Conservation (phyloP, 768 basidiomycete genomes). For the Chiua virens region DNA sequence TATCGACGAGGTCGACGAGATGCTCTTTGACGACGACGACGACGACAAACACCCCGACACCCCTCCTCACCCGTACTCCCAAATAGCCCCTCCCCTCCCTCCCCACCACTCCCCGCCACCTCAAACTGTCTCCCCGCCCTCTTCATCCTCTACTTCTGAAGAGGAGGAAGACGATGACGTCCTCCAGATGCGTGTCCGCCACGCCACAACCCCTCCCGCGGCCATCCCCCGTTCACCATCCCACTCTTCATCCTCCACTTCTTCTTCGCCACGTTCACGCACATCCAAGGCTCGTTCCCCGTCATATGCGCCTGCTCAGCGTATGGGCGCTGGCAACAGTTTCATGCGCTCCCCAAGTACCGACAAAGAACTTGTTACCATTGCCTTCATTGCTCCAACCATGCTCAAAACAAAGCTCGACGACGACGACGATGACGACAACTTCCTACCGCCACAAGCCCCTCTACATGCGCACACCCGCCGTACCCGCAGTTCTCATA, state of each 20-base stretch:
- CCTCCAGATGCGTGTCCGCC: slow-evolving; percentile 60
- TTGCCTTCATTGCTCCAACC: slow-evolving; percentile 76
- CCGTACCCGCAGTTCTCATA: slow-evolving; percentile 2
- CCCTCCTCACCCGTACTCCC: neutral
- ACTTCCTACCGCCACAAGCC: slow-evolving; percentile 9
- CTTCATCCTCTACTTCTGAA: slow-evolving; percentile 34
- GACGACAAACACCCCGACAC: slow-evolving; percentile 18
- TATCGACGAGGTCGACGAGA: slow-evolving; percentile 48
- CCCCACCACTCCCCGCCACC: slow-evolving; percentile 24
- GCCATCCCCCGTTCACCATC: slow-evolving; percentile 33
- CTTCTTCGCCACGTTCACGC: slow-evolving; percentile 25
- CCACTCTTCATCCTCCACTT: slow-evolving; percentile 33
- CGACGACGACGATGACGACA: slow-evolving; percentile 38
- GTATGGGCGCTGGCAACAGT: slow-evolving; percentile 41
- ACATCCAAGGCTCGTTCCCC: slow-evolving; percentile 32
- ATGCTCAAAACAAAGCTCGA: slow-evolving; percentile 77
- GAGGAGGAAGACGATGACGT: slow-evolving; percentile 52
- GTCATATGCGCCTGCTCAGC: slow-evolving; percentile 18
- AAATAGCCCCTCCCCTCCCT: slow-evolving; percentile 4
- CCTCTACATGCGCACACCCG: slow-evolving; percentile 9
- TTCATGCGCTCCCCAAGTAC: slow-evolving; percentile 36
- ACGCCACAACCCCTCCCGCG: slow-evolving; percentile 22
- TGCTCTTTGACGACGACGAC: slow-evolving; percentile 29
- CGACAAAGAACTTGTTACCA: slow-evolving; percentile 61
- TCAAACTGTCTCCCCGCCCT: slow-evolving; percentile 25